Base-by-base conservation (phyloP, 345 rosid genomes). In the Syzygium jambos region DNA sequence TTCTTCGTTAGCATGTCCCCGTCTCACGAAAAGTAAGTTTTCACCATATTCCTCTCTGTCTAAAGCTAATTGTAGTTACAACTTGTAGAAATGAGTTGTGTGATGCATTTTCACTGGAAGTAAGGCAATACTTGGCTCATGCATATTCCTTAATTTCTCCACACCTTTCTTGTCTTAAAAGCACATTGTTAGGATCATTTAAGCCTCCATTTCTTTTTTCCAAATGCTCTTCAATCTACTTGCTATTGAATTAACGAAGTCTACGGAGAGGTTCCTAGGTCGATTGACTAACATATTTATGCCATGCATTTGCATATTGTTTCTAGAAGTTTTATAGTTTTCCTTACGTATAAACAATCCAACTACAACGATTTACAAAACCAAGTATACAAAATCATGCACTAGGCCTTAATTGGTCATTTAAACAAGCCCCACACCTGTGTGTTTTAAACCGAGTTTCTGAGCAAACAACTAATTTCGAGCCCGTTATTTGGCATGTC, bases 1-100 rank as follows among this genome's bases (percentile, higher is more conserved):
- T 95, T 98, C 92, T 98, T 98, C 89, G 91, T 89, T 61, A 93
- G 92, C 93, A 94, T 94, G 97, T 96, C 99, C 49, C 99, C 99
- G 23, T 94, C 96, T 73, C 99, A 96, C 84, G 91, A 94, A 90
- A 96, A 93, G 99, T 96, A 91, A 68, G 46, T 34, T 68, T 68
- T 68, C 78, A 0, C 46, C 43, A 5, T 13, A 68, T 34, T 38
- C 46, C 46, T 30, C 46, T 68, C 30, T 4, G 5, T 30, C 43
- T 63, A 6, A n/a, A 29, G 19, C 41, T 14, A 63, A 29, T 29
- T 6, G 11, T 3, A 63, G 21, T 63, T 63, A 15, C 38, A 1
- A 30, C 41, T 29, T 7, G 41, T 29, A 7, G 17, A 15, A 34
- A 65, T 29, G 21, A 65, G 21, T 65, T 29, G 2, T 29, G 21